Conservation (phyloP, 495 filamentous ascomycete species). For the Tuber aestivum region DNA sequence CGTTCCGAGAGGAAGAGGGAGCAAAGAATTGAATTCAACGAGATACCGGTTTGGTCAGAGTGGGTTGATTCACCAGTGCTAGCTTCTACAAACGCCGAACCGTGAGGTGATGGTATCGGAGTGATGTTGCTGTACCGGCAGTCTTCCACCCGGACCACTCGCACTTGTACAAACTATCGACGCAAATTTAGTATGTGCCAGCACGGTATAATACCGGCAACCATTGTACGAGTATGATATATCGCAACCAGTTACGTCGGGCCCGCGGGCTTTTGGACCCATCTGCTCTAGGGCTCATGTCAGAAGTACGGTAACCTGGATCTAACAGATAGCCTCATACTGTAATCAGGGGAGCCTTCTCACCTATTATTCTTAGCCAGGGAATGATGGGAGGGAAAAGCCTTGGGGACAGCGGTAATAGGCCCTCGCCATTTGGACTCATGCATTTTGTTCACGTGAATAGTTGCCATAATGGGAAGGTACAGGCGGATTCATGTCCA, state of each 20-base stretch:
- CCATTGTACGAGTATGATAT: too few relatives aligned
- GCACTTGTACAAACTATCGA: too few relatives aligned
- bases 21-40: not conserved
- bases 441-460: not conserved
- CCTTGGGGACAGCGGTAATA: not conserved
- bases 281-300: not conserved
- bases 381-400: not conserved
- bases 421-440: not conserved
- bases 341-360: not conserved
- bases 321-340: not conserved
- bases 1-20: not conserved
- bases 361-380: not conserved
- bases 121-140: not conserved
- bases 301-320: not conserved
- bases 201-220: not conserved
- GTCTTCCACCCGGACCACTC: not conserved
- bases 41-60: not conserved
- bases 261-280: not conserved
- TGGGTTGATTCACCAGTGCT: not conserved
- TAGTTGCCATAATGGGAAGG: not conserved
- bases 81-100: not conserved
- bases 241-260: not conserved
- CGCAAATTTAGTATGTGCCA: not conserved
- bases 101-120: not conserved
- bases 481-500: not conserved